Evolutionary conservation across 2,329 filamentous ascomycete genomes (phyloP).

Genomic region (Hymenoscyphus occultus): DNA sequence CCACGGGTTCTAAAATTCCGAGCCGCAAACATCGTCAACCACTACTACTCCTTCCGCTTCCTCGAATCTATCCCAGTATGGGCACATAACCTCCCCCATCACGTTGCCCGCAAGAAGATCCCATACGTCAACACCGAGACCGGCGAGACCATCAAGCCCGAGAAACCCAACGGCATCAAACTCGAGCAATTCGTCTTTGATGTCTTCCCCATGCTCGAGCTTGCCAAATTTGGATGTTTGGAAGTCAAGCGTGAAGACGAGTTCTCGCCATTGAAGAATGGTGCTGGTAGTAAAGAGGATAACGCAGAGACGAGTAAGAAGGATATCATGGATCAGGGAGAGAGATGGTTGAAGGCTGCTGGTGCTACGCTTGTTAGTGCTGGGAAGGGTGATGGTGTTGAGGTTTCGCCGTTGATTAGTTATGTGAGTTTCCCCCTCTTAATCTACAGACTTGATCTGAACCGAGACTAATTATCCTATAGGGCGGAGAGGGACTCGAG

Average conservation of each 20-base stretch:
- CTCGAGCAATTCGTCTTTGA: constrained; percentile 99
- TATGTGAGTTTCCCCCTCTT: constrained; percentile 66
- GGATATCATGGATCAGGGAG: constrained; percentile 87
- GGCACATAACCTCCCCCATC: constrained; percentile 84
- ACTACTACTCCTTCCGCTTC: constrained; percentile 97
- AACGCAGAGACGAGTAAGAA: constrained; percentile 88
- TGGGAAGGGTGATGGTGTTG: constrained; percentile 64
- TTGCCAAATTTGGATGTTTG: constrained; percentile 90
- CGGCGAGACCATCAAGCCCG: constrained; percentile 81
- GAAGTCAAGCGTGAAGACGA: constrained; percentile 97
- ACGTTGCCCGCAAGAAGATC: constrained; percentile 98
- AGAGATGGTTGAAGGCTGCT: constrained; percentile 77
- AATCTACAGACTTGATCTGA: background rate
- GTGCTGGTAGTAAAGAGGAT: constrained; percentile 79
- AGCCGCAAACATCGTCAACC: constrained; percentile 98
- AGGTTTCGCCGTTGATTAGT: constrained; percentile 90
- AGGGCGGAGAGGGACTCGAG: constrained; percentile 63
- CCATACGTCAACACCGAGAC: constrained; percentile 74
- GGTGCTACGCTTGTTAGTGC: constrained; percentile 73
- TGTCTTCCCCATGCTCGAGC: constrained; percentile 84
- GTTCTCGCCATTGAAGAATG: constrained; percentile 96
- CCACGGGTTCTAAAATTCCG: constrained; percentile 86
- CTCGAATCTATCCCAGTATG: constrained; percentile 86
- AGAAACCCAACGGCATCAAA: constrained; percentile 97
- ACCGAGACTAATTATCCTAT: constrained; percentile 48